Base-by-base conservation (phyloP, 371 early-diverging fungal genomes). In the Mortierella sp. region DNA sequence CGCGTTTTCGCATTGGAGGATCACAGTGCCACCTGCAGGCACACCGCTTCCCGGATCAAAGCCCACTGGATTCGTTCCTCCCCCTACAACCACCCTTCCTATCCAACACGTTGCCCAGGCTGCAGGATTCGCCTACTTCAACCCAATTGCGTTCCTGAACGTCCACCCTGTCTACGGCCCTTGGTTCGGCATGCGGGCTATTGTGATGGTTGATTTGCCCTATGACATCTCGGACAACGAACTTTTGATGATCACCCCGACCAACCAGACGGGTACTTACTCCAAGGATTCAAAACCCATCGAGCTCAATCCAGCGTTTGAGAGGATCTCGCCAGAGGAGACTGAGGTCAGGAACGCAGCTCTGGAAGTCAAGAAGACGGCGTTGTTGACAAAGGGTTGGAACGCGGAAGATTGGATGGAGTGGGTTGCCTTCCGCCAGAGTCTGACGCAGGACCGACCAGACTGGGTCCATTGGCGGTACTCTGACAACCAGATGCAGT, bases 131-230 rank as follows among this genome's bases (percentile, higher is more conserved):
- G 83, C 83, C 16, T 69, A 78, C 76, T 78, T 78, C 26, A 75
- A 75, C 71, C 72, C 78, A 8, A 53, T 78, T 16, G 78, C 83
- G 31, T 82, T 74, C 55, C 37, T 82, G 73, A 82, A 72, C 40
- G 72, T 82, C n/a, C 83, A 82, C 44, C 83, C 83, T 22, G 67
- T 78, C 40, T 82, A 72, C 40, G 83, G 83, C 1, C 83, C 83
- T 22, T 82, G 83, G 83, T 78, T 78, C 34, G 83, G 75, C 5
- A 77, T 82, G 78, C 74, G 82, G 0, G 67, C 78, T 1, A 77
- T 82, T 43, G 66, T 82, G n/a, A 74, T 71, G 71, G 82, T 82
- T 3, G 82, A 82, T 66, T 43, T 82, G 50, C 78, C 77, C 1
- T 82, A 82, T 37, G 82, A 77, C 41, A 19, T 67, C 43, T 73